A percentile compares a stretch with the other conserved stretches of the same genome.
These are phyloP conservation scores for Thelonectria olida DNA, from an alignment of 2,329 filamentous ascomycete genomes.

Conservation along the genomic window DNA sequence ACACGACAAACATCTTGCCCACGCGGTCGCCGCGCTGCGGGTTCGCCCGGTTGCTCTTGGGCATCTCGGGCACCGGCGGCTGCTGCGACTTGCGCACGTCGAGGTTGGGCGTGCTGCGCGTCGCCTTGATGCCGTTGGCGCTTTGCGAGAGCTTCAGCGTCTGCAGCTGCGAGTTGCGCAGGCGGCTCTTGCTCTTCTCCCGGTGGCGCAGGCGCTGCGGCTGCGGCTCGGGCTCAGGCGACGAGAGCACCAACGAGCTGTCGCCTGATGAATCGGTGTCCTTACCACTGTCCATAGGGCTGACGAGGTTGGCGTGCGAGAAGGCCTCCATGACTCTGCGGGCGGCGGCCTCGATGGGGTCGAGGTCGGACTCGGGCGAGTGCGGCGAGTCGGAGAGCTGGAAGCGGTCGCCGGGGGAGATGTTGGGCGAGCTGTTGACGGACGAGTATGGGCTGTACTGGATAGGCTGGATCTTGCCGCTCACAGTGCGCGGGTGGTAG, in stretches of 20 bases:
- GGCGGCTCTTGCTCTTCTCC: conserved; percentile 34
- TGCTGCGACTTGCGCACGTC: conserved; percentile 26
- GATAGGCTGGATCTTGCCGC: conserved; percentile 19
- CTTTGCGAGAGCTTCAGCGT: background rate
- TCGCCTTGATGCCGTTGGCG: conserved; percentile 4
- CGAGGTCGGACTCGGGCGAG: conserved; percentile 29
- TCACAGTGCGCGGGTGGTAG: conserved; percentile 30
- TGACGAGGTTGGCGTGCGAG: conserved; percentile 37
- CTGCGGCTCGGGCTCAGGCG: conserved; percentile 48
- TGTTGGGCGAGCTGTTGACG: conserved; percentile 29
- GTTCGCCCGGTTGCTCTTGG: conserved; percentile 24
- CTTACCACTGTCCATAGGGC: conserved; percentile 27
- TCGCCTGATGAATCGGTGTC: conserved; percentile 26
- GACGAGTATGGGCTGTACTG: conserved; percentile 36
- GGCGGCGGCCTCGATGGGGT: conserved; percentile 44
- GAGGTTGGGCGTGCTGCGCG: conserved; percentile 22
- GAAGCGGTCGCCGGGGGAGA: conserved; percentile 30
- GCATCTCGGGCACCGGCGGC: conserved; percentile 23
- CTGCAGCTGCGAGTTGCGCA: conserved; percentile 5
- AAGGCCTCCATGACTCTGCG: conserved; percentile 44
- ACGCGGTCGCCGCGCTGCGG: conserved; percentile 51
- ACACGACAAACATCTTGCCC: conserved; percentile 72
- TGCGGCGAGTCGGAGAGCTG: conserved; percentile 25
- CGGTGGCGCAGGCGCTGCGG: conserved; percentile 48
- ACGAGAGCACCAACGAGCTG: conserved; percentile 41